Evolutionary conservation across 768 basidiomycete genomes (phyloP).

Genomic region (Vishniacozyma victoriae): DNA sequence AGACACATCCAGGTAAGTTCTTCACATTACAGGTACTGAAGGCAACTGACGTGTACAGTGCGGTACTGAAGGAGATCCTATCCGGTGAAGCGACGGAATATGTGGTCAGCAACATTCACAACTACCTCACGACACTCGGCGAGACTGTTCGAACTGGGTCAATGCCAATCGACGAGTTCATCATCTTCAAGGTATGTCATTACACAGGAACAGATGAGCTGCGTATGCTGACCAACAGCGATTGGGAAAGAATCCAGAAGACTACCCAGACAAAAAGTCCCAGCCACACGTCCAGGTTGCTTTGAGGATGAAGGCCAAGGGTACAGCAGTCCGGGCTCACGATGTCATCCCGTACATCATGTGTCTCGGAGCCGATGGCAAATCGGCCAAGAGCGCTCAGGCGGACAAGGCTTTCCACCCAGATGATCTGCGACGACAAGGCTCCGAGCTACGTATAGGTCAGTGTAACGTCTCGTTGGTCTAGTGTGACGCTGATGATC

Average conservation of each 20-base stretch:
- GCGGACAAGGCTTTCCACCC: conserved; percentile 90
- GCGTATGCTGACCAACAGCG: conserved; percentile 54
- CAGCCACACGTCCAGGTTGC: conserved; percentile 98
- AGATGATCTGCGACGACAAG: conserved; percentile 74
- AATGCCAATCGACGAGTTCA: conserved; percentile 84
- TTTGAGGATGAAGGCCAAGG: conserved; percentile 76
- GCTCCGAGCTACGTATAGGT: conserved; percentile 69
- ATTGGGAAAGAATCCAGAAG: conserved; percentile 90
- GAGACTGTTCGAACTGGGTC: conserved; percentile 70
- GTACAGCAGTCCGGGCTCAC: conserved; percentile 70
- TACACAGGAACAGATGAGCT: background rate
- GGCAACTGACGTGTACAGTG: conserved; percentile 52
- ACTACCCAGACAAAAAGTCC: conserved; percentile 89
- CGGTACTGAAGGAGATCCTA: conserved; percentile 80
- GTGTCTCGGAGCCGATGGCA: conserved; percentile 65
- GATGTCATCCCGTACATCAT: conserved; percentile 97
- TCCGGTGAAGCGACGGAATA: conserved; percentile 85
- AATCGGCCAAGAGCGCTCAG: conserved; percentile 65
- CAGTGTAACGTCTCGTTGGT: conserved; percentile 17
- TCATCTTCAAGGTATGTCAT: conserved; percentile 73
- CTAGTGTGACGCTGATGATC: background rate
- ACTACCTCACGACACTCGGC: conserved; percentile 73
- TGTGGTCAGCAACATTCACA: conserved; percentile 86
- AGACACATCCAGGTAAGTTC: conserved; percentile 76
- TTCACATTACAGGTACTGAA: background rate